phyloP scores from a whole-genome alignment of 805 yeast species.

The Myxozyma vanderwaltii region DNA sequence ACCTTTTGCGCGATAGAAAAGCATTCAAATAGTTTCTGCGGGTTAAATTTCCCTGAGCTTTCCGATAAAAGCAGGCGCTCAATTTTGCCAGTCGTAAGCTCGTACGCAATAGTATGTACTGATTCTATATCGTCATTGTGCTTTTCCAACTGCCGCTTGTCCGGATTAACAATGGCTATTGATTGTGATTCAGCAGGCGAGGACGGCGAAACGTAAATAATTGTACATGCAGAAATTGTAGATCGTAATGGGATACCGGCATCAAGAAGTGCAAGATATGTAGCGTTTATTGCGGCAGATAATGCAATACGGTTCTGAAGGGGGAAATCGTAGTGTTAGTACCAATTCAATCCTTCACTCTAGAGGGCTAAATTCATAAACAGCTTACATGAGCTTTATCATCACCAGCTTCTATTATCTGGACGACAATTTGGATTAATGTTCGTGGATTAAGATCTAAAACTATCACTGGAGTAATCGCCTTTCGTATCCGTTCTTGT shows the following conservation, averaged over 20 bases:
- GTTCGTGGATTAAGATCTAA: conserved; percentile 76
- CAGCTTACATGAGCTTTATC: conserved; percentile 35
- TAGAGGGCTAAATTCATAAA: no score
- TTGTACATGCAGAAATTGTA: conserved; percentile 26
- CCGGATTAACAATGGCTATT: conserved; percentile 48
- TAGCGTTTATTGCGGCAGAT: conserved; percentile 70
- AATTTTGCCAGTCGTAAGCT: conserved; percentile 53
- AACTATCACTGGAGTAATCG: conserved; percentile 62
- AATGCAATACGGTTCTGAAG: conserved; percentile 52
- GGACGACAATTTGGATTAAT: conserved; percentile 67
- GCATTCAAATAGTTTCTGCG: conserved; percentile 54
- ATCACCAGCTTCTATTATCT: conserved; percentile 60
- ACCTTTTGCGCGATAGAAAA: conserved; percentile 56
- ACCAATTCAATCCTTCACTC: background rate
- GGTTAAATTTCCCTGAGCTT: conserved; percentile 68
- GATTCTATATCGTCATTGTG: conserved; percentile 43
- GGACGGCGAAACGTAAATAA: conserved; percentile 2
- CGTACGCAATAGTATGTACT: conserved; percentile 67
- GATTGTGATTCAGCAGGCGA: background rate
- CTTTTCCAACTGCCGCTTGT: conserved; percentile 45
- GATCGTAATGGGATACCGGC: conserved; percentile 66
- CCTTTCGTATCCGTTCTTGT: conserved; percentile 67
- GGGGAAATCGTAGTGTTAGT: background rate
- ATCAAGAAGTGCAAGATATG: conserved; percentile 73
- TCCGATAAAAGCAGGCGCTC: conserved; percentile 67